Evolutionary conservation across 371 early-diverging fungal species (phyloP).

Genomic region (Choanephora cucurbitarum): DNA sequence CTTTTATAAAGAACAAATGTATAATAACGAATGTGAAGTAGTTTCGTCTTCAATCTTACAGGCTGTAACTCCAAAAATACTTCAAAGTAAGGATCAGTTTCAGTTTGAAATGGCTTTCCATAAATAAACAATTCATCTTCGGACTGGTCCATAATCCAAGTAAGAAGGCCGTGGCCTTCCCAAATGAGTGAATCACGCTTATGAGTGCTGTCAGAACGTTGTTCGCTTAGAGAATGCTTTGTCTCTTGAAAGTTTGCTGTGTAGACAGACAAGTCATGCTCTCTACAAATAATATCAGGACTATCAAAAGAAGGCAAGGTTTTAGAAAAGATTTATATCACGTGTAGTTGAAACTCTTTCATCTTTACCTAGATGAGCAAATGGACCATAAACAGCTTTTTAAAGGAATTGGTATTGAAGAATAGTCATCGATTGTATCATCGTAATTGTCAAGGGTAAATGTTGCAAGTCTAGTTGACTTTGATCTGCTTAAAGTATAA

Average conservation of each 20-base stretch:
- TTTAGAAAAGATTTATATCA: slow-evolving; percentile 16
- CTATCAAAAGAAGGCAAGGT: slow-evolving; percentile 20
- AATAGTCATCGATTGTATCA: slow-evolving; percentile 5
- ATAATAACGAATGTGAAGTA: neutral
- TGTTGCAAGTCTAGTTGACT: slow-evolving; percentile 38
- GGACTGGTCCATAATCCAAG: slow-evolving; percentile 39
- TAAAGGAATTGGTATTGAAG: slow-evolving; percentile 29
- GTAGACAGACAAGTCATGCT: slow-evolving; percentile 49
- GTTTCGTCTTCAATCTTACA: slow-evolving; percentile 22
- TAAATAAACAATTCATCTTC: slow-evolving; percentile 20
- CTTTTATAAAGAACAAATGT: neutral
- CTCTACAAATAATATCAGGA: slow-evolving; percentile 51
- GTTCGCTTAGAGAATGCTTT: slow-evolving; percentile 12
- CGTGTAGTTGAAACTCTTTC: slow-evolving; percentile 16
- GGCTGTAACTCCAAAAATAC: slow-evolving; percentile 44
- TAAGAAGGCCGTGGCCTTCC: slow-evolving; percentile 51
- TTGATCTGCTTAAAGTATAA: slow-evolving; percentile 16
- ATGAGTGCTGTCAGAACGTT: neutral
- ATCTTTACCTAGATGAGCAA: slow-evolving; percentile 43
- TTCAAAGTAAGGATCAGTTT: slow-evolving; percentile 22
- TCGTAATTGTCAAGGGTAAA: slow-evolving; percentile 18
- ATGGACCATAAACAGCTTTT: slow-evolving; percentile 46
- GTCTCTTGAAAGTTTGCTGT: slow-evolving; percentile 48
- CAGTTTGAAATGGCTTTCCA: slow-evolving; percentile 26
- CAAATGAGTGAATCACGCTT: slow-evolving; percentile 30